Evolutionary conservation across 495 filamentous ascomycete species (phyloP), one percentile per base, ranked within the genome.

Genomic region (Penicillium crystallinum): DNA sequence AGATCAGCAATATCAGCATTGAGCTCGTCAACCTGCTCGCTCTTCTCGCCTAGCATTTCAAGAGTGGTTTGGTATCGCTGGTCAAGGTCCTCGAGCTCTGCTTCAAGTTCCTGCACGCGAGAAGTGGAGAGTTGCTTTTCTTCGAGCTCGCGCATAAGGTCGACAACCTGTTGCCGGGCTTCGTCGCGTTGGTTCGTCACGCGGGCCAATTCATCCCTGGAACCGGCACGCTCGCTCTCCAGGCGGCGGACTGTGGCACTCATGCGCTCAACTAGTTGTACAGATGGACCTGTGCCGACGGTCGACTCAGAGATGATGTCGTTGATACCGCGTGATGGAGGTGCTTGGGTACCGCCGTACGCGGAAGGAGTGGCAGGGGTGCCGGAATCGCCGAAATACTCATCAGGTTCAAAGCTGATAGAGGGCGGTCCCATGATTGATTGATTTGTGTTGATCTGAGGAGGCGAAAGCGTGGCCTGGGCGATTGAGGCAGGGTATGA

Each of bases 181-280:
- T 95, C 89, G 57, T 99, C 93, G 17, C 95, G 80, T 68, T 97
- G 93, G 36, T 79, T 71, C 9, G 85, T 81, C 14, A 97, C 80
- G 30, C 91, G 77, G 0, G 81, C 75, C 43, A 97, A 74, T 62
- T 97, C 95, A 57, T 97, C 93, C 62, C 86, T 86, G 19, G 81
- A 81, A 4, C 84, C 86, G 15, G 90, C 86, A 58, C 92, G 92
- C 61, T 97, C 95, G 53, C 85, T 89, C 63, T 97, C 95, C 0
- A 98, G 75, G 4, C 92, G 81, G 23, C 93, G 86, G 19, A 99
- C 89, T 1, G 90, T 87, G 31, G 91, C 88, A 55, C 85, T 90
- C 92, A 99, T 96, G 38, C 95, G 86, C 68, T 97, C 93, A 5
- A 99, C 90, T 0, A 99, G 79, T 67, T 97, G 93, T 3, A 99